Conservation (phyloP, 441 rosid species). For the Populus trichocarpa region DNA sequence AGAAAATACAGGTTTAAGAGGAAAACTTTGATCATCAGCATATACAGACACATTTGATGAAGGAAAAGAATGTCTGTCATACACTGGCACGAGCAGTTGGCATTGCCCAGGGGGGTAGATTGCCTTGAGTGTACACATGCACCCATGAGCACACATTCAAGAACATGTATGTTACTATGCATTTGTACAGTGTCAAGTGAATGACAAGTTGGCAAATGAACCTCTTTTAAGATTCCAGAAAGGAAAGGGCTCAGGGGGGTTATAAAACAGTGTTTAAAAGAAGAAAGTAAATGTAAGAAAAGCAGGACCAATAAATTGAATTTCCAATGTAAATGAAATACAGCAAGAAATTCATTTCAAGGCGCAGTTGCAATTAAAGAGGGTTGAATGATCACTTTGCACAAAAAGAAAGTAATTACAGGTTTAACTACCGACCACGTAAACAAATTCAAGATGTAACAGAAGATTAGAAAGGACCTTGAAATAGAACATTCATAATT, state of each 20-base stretch:
- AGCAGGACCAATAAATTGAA: not conserved
- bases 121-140: not conserved
- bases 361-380: too few relatives aligned
- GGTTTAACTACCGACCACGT: not conserved
- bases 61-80: constrained; percentile 1
- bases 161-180: not conserved
- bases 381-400: not conserved
- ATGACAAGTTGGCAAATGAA: not conserved
- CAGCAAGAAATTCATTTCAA: not conserved
- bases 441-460: not conserved
- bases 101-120: not conserved
- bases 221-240: not conserved
- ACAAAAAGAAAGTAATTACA: not conserved
- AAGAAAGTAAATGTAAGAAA: not conserved
- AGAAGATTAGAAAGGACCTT: not conserved
- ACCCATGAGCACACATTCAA: not conserved
- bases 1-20: not conserved
- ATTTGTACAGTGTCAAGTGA: not conserved
- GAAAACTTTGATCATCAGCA: not conserved
- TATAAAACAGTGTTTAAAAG: not conserved
- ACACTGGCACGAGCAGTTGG: not conserved
- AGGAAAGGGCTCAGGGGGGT: not conserved
- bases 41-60: not conserved
- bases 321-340: not conserved
- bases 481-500: not conserved